phyloP scores from a whole-genome alignment of 495 filamentous ascomycete genomes.

The Jackrogersella minutella region DNA sequence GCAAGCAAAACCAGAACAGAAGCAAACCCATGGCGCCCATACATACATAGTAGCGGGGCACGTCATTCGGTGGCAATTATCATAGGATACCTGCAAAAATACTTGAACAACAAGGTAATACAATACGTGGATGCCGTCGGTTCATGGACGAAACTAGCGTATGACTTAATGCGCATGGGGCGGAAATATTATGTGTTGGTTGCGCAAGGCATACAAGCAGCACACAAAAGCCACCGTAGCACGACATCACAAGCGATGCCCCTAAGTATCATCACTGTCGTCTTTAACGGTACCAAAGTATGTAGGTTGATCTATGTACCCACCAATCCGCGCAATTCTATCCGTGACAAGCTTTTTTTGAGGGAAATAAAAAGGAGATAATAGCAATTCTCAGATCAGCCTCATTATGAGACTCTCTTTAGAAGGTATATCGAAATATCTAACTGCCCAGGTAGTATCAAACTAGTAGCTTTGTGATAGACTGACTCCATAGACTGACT shows the following conservation, averaged over 20 bases:
- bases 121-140: constrained; percentile 25
- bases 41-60: constrained; percentile 17
- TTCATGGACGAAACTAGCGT: constrained; percentile 28
- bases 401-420: constrained; percentile 25
- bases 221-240: constrained; percentile 31
- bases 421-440: background rate
- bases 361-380: constrained; percentile 7
- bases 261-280: constrained; percentile 18
- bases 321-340: constrained; percentile 25
- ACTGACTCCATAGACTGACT: background rate
- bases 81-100: constrained; percentile 8
- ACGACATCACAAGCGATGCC: constrained; percentile 37
- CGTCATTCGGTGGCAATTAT: constrained; percentile 37
- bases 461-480: background rate
- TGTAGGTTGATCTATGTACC: background rate
- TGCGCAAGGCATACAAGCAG: constrained; percentile 22
- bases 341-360: constrained; percentile 26
- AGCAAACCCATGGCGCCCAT: too few relatives aligned
- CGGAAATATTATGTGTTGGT: constrained; percentile 33
- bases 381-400: constrained; percentile 24
- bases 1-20: constrained; percentile 5
- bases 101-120: constrained; percentile 11
- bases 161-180: constrained; percentile 27
- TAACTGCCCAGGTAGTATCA: background rate
- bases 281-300: constrained; percentile 17